A percentile compares a stretch with the other conserved stretches of the same genome.
These are phyloP conservation scores for Moesziomyces sp. DNA, from an alignment of 1,284 basidiomycete genomes.

Conservation along the genomic window DNA sequence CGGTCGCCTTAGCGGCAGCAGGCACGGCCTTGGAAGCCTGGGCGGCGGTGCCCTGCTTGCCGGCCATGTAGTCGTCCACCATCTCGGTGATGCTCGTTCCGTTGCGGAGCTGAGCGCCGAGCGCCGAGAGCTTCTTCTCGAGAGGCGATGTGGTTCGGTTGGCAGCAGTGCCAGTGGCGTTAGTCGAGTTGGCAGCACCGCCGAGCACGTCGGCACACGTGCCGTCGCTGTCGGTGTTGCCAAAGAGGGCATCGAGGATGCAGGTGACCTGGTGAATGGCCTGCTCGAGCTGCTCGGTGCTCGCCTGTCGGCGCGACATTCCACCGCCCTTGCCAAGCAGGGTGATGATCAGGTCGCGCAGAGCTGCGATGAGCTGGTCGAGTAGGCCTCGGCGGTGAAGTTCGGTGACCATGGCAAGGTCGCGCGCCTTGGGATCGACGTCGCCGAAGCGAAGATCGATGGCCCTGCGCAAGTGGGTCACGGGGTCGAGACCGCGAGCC, in stretches of 20 bases:
- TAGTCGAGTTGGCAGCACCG: slow-evolving; percentile 32
- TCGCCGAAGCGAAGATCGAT: slow-evolving; percentile 38
- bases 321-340: slow-evolving; percentile 46
- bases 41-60: slow-evolving; percentile 1
- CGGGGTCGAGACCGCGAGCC: slow-evolving; percentile 32
- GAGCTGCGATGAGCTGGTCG: slow-evolving; percentile 49
- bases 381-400: slow-evolving; percentile 50
- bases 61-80: slow-evolving; percentile 25
- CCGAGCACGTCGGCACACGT: slow-evolving; percentile 33
- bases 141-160: slow-evolving; percentile 18
- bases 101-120: slow-evolving; percentile 35
- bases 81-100: slow-evolving; percentile 41
- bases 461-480: slow-evolving; percentile 28
- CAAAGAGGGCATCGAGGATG: slow-evolving; percentile 49
- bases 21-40: slow-evolving; percentile 10
- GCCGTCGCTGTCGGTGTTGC: slow-evolving; percentile 38
- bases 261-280: slow-evolving; percentile 48
- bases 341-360: slow-evolving; percentile 47
- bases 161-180: slow-evolving; percentile 17
- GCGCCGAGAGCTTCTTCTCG: slow-evolving; percentile 27
- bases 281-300: slow-evolving; percentile 32
- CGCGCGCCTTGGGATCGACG: slow-evolving; percentile 34
- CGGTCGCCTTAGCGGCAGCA: slow-evolving; percentile 7
- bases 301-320: slow-evolving; percentile 32
- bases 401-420: slow-evolving; percentile 43